These are phyloP conservation scores for Saturnispora dispora DNA, from an alignment of 805 yeast genomes.

Conservation along the genomic window DNA sequence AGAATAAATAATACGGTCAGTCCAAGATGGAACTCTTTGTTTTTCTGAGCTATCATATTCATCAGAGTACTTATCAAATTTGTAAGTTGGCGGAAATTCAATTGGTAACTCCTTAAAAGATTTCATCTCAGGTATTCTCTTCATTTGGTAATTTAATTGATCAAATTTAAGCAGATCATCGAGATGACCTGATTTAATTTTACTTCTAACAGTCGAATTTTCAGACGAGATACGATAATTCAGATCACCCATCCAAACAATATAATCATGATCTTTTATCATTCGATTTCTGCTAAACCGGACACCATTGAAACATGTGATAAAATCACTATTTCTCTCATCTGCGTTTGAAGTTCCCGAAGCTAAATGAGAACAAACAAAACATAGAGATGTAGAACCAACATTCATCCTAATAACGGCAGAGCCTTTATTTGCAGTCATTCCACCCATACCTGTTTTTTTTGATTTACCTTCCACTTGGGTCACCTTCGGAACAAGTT, in stretches of 20 bases:
- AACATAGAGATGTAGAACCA: slow-evolving; percentile 72
- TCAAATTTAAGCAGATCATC: slow-evolving; percentile 55
- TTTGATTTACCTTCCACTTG: slow-evolving; percentile 91
- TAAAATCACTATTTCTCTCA: slow-evolving; percentile 82
- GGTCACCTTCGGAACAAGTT: slow-evolving; percentile 43
- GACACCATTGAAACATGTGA: slow-evolving; percentile 64
- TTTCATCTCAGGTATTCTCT: slow-evolving; percentile 59
- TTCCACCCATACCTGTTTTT: slow-evolving; percentile 94
- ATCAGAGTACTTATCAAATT: slow-evolving; percentile 77
- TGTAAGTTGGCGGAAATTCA: slow-evolving; percentile 82
- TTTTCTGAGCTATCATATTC: slow-evolving; percentile 85
- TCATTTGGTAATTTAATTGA: slow-evolving; percentile 72
- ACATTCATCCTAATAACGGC: slow-evolving; percentile 83
- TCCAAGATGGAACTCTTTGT: slow-evolving; percentile 93
- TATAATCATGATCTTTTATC: slow-evolving; percentile 76
- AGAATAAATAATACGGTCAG: slow-evolving; percentile 72
- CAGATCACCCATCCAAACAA: slow-evolving; percentile 92
- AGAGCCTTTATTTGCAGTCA: slow-evolving; percentile 95
- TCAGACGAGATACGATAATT: slow-evolving; percentile 70
- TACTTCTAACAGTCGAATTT: slow-evolving; percentile 62
- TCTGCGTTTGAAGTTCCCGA: slow-evolving; percentile 79
- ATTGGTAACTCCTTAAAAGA: slow-evolving; percentile 71
- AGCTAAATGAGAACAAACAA: slow-evolving; percentile 86
- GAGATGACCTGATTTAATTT: slow-evolving; percentile 38
- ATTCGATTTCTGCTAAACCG: slow-evolving; percentile 68